Evolutionary conservation across 1,284 basidiomycete species (phyloP).

Genomic region (Rhodotorula mucilaginosa): DNA sequence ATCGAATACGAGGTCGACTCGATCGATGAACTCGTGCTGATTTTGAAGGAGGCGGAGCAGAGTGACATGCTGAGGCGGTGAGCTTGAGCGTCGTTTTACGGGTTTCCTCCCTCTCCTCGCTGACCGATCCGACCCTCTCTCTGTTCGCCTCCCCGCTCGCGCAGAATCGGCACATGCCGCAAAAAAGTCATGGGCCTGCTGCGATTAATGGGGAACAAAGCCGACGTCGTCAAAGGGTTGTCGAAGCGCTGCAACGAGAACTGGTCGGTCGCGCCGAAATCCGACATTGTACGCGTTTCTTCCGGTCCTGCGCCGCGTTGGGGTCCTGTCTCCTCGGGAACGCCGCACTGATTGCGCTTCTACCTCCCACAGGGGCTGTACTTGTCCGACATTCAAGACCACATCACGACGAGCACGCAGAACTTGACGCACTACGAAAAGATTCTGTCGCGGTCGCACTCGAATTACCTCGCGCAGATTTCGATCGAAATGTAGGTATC

Average conservation of each 20-base stretch:
- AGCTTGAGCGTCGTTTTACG: not conserved
- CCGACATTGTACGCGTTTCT: slow-evolving; percentile 92
- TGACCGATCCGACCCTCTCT: not conserved
- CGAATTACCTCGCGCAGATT: slow-evolving; percentile 98
- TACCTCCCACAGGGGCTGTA: slow-evolving; percentile 32
- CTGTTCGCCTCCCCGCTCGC: not conserved
- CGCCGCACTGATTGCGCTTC: too few relatives aligned
- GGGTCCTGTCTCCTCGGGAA: too few relatives aligned
- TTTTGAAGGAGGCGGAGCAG: slow-evolving; percentile 82
- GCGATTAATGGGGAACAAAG: slow-evolving; percentile 95
- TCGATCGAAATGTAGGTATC: slow-evolving; percentile 79
- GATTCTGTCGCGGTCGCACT: slow-evolving; percentile 96
- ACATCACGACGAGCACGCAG: slow-evolving; percentile 99
- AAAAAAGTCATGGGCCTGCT: slow-evolving; percentile 99
- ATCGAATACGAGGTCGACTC: slow-evolving; percentile 99
- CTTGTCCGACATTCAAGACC: slow-evolving; percentile 62
- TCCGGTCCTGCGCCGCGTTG: slow-evolving; percentile 41
- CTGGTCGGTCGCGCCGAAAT: slow-evolving; percentile 96
- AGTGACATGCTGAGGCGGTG: slow-evolving; percentile 71
- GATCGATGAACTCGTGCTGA: slow-evolving; percentile 96
- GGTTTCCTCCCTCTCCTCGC: not conserved
- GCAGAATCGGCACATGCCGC: slow-evolving; percentile 90
- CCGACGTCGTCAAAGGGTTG: slow-evolving; percentile 97
- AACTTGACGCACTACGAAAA: slow-evolving; percentile 99
- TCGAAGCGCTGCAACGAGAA: slow-evolving; percentile 99